A percentile compares a stretch with the other conserved stretches of the same genome.
These are phyloP conservation scores for Corchorus capsularis DNA, from an alignment of 345 rosid species.

Conservation along the genomic window DNA sequence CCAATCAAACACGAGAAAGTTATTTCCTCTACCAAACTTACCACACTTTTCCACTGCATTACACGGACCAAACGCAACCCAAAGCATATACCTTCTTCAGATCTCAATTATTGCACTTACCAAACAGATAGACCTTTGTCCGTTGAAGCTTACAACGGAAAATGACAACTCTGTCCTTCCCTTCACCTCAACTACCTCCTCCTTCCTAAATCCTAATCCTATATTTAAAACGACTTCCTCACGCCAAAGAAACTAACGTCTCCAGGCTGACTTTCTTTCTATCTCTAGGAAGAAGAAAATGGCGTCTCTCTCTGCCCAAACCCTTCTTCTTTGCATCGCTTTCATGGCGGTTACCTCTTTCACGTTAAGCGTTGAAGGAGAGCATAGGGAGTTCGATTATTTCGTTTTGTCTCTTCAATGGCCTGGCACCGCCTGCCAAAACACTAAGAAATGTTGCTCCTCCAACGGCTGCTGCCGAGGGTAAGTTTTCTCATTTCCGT, in stretches of 20 bases:
- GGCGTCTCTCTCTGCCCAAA: slow-evolving; percentile 28
- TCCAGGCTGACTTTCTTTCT: background rate
- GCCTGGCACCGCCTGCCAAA: slow-evolving; percentile 81
- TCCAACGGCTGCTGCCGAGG: slow-evolving; percentile 85
- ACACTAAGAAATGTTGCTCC: slow-evolving; percentile 81
- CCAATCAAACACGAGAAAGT: too few relatives aligned
- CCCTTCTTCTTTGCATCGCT: background rate
- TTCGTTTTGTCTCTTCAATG: slow-evolving; percentile 78
- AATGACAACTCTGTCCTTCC: slow-evolving; percentile 7
- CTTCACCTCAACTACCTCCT: background rate
- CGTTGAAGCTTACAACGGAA: background rate
- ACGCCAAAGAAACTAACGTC: too few relatives aligned
- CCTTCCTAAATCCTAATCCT: background rate
- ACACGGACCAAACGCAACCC: too few relatives aligned
- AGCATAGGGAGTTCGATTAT: slow-evolving; percentile 89
- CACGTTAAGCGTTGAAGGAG: slow-evolving; percentile 20
- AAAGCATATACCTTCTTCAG: background rate
- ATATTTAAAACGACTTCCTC: background rate
- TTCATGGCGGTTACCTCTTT: background rate
- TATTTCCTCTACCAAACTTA: too few relatives aligned
- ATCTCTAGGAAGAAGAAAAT: background rate
- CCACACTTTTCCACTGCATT: too few relatives aligned
- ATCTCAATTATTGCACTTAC: background rate
- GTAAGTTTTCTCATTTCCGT: slow-evolving; percentile 28
- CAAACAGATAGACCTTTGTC: background rate